Base-by-base conservation (phyloP, 1,284 basidiomycete species). In the Cryptococcus amylolentus region DNA sequence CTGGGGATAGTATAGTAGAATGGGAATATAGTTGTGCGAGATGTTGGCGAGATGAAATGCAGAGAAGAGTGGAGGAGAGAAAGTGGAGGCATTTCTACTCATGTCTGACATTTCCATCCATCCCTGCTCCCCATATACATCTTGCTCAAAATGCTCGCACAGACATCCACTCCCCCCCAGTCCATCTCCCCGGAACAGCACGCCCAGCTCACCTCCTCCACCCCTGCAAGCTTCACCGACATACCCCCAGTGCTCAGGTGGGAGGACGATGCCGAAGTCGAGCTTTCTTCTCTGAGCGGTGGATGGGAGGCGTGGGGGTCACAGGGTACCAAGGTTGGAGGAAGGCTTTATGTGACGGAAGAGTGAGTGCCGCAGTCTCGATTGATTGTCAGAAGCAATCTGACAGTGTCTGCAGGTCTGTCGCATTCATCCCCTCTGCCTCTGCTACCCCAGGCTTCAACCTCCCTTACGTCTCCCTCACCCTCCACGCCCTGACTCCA, bases 401-500 rank as follows among this genome's bases (percentile, higher is more conserved):
- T 47, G 40, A 42, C 23, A 20, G 27, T n/a, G 4, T 42, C 27
- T 16, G 10, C 63, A 94, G 89, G 63, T 84, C 82, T 5, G 82
- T 95, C 35, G 84, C 84, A 0, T 94, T 91, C 81, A 82, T 89
- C 71, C 86, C 88, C 6, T 50, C 42, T 39, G n/a, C 8, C 49
- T 54, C 26, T 28, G 14, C 54, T 50, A 37, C 48, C 26, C 79
- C 80, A 41, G 91, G 89, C 16, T 87, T 93, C 72, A 83, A 87
- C 64, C 83, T 95, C 68, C 80, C 85, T 56, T 95, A 91, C 73
- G 90, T 88, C 16, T 80, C 85, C 5, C 88, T 96, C 65, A 93
- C 89, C 1, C 82, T 96, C 3, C 92, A 96, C 67, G 92, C 92
- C 18, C 83, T 92, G 51, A 89, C 89, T 0, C 85, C 89, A 44